phyloP scores from a whole-genome alignment of 345 rosid species.

The Boechera retrofracta region DNA sequence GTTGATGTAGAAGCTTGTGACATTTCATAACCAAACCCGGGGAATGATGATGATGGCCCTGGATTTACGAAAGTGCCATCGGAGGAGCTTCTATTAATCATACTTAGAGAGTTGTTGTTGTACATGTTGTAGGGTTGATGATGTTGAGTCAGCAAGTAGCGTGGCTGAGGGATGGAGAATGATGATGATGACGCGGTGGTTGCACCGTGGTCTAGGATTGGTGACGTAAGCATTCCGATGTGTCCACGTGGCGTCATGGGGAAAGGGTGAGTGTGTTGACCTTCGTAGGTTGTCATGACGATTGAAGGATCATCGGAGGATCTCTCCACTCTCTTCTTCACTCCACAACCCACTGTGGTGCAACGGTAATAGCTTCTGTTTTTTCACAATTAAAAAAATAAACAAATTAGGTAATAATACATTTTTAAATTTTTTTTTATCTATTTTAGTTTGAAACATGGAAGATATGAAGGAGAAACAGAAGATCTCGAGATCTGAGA shows the following conservation, averaged over 20 bases:
- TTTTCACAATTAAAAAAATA: neutral
- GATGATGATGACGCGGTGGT: conserved; percentile 48
- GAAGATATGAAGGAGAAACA: conserved; percentile 18
- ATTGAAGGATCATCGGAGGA: conserved; percentile 75
- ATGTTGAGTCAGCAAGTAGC: conserved; percentile 46
- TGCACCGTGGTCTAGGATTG: conserved; percentile 43
- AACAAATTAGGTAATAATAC: neutral
- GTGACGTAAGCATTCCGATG: conserved; percentile 52
- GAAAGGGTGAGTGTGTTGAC: conserved; percentile 80
- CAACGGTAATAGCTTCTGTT: conserved; percentile 98
- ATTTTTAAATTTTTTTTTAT: neutral
- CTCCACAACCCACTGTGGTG: conserved; percentile 90
- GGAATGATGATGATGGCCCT: conserved; percentile 38
- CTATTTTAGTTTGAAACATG: neutral
- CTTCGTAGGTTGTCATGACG: conserved; percentile 96
- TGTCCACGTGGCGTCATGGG: conserved; percentile 79
- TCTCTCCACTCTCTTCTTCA: conserved; percentile 99
- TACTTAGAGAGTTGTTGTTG: conserved; percentile 42
- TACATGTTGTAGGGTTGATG: conserved; percentile 46
- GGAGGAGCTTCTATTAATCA: conserved; percentile 34
- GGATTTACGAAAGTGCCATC: conserved; percentile 30
- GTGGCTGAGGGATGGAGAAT: conserved; percentile 57
- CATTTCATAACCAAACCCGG: conserved; percentile 39
- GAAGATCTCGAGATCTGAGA: conserved; percentile 39
- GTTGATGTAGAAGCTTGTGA: conserved; percentile 43